Percentiles rank a stretch among this genome's conserved stretches.
Evolutionary conservation across 1,284 basidiomycete species (phyloP).

Genomic region (Ganoderma lingzhi): DNA sequence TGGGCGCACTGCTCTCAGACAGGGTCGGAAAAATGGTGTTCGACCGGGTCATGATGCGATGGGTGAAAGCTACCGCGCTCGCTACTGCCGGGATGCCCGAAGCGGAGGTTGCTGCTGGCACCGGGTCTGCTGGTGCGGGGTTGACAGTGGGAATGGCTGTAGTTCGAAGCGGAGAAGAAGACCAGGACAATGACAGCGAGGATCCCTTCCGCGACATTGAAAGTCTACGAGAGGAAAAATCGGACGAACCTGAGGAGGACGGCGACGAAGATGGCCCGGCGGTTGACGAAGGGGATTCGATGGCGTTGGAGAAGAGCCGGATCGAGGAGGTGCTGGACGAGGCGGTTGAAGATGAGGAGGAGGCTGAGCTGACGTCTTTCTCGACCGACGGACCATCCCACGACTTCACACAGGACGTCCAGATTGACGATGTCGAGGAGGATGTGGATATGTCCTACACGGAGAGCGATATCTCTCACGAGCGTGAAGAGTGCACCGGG

Average conservation of each 20-base stretch:
- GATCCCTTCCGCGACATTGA: constrained; percentile 91
- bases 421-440: constrained; percentile 36
- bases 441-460: constrained; percentile 32
- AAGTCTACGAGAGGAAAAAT: constrained; percentile 71
- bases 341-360: constrained; percentile 63
- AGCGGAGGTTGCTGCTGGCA: constrained; percentile 44
- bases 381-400: constrained; percentile 68
- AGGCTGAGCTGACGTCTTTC: constrained; percentile 72
- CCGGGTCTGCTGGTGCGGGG: neutral
- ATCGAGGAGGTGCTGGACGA: constrained; percentile 56
- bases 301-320: constrained; percentile 52
- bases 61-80: constrained; percentile 72
- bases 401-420: constrained; percentile 38
- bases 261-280: constrained; percentile 19
- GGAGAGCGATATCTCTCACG: constrained; percentile 31
- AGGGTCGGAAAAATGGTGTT: constrained; percentile 88
- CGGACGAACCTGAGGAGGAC: constrained; percentile 37
- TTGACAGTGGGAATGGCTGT: neutral
- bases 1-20: constrained; percentile 76
- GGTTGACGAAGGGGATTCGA: constrained; percentile 40
- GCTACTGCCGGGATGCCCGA: constrained; percentile 43
- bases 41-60: constrained; percentile 81
- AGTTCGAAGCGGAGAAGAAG: constrained; percentile 46
- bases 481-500: constrained; percentile 31
- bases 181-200: constrained; percentile 64